These are phyloP conservation scores for Aspergillus cristatus DNA, from an alignment of 495 filamentous ascomycete species.

Conservation along the genomic window DNA sequence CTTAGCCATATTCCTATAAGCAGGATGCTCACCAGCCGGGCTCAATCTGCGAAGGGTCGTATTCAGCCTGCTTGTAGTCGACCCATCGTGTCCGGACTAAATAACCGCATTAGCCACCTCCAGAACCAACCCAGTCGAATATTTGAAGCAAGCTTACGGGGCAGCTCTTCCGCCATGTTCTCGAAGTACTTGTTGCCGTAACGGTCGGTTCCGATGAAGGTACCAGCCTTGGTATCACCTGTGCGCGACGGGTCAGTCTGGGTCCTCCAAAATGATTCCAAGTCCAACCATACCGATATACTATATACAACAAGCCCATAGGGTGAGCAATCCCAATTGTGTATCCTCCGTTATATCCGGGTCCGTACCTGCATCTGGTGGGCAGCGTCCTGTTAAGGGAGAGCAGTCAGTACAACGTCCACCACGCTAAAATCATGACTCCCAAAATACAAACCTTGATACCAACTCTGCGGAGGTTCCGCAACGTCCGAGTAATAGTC, in stretches of 20 bases:
- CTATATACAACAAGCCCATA: slow-evolving; percentile 29
- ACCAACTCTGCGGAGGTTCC: slow-evolving; percentile 79
- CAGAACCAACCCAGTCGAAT: too few species aligned
- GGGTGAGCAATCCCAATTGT: slow-evolving; percentile 16
- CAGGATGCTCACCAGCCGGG: slow-evolving; percentile 84
- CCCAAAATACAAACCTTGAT: slow-evolving; percentile 55
- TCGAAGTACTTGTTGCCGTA: slow-evolving; percentile 98
- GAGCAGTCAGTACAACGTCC: slow-evolving; percentile 23
- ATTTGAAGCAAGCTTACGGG: too few species aligned
- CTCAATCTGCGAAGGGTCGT: slow-evolving; percentile 85
- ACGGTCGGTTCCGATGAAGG: slow-evolving; percentile 72
- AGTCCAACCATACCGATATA: slow-evolving; percentile 50
- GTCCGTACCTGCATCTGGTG: slow-evolving; percentile 82
- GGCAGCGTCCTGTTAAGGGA: slow-evolving; percentile 59
- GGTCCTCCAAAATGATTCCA: not conserved
- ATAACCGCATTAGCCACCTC: slow-evolving; percentile 1
- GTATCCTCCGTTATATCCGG: slow-evolving; percentile 5
- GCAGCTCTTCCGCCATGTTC: slow-evolving; percentile 85
- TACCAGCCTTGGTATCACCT: slow-evolving; percentile 97
- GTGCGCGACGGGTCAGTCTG: slow-evolving; percentile 25
- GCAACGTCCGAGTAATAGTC: slow-evolving; percentile 74
- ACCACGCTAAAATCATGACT: not conserved
- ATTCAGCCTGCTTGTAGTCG: slow-evolving; percentile 85
- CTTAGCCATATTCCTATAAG: too few species aligned
- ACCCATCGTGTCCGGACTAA: slow-evolving; percentile 96